phyloP scores from a whole-genome alignment of 1,284 basidiomycete genomes.

The Ceratobasidium sp. region DNA sequence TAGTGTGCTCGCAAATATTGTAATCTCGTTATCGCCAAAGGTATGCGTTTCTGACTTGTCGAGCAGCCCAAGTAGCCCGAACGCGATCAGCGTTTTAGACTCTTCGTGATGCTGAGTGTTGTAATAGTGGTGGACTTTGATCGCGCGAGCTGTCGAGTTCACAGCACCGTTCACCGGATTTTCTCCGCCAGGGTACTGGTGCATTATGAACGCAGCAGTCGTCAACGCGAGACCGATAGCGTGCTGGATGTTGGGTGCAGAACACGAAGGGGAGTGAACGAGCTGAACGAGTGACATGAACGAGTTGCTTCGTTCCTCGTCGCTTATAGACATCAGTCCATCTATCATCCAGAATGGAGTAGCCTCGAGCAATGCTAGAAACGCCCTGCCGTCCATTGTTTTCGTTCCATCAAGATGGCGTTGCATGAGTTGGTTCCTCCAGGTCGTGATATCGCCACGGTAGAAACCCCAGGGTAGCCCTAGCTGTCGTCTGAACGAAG shows the following conservation, averaged over 20 bases:
- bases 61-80: conserved; percentile 2
- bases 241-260: neutral
- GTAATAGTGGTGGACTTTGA: neutral
- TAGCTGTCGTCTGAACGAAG: too few relatives aligned
- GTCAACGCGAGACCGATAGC: neutral
- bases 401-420: neutral
- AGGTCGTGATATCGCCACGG: too few relatives aligned
- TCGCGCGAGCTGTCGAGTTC: neutral
- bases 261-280: neutral
- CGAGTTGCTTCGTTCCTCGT: neutral
- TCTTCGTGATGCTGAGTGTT: neutral
- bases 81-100: neutral
- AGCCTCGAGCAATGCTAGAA: neutral
- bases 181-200: neutral
- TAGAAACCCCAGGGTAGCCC: too few relatives aligned
- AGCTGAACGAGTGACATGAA: conserved; percentile 5
- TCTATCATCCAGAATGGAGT: neutral
- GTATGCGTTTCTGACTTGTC: neutral
- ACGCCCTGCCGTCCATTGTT: neutral
- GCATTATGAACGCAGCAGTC: neutral
- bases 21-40: neutral
- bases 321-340: neutral
- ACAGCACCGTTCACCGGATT: too few relatives aligned
- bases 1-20: neutral
- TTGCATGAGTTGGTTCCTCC: too few relatives aligned